Base-by-base conservation (phyloP, 2,329 filamentous ascomycete species). In the Aspergillaceae sp. region DNA sequence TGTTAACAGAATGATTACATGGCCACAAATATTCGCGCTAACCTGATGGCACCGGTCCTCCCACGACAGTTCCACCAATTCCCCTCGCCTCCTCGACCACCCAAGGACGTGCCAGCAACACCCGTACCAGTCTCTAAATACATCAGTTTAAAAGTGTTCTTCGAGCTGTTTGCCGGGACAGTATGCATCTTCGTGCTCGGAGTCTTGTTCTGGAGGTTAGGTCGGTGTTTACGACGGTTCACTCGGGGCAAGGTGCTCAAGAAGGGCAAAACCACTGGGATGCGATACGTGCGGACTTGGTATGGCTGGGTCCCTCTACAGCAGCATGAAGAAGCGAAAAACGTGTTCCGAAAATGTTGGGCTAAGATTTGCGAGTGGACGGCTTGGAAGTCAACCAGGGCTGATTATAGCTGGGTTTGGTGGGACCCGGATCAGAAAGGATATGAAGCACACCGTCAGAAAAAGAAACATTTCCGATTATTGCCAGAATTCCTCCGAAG, bases 251-350 rank as follows among this genome's bases (percentile, higher is more conserved):
- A 56, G 49, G 60, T 71, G 29, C 43, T 68, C 19, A 44, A 51
- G 40, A 52, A 49, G 44, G 63, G 63, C 27, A 68, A 64, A 48
- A 43, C 50, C 3, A 51, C 57, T 7, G 55, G 54, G 10, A 53
- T 56, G 49, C 64, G 65, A 9, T 69, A 68, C 48, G 61, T 60
- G 27, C 66, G 60, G 37, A 68, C 67, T 8, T 71, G 68, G 67
- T 68, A 70, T 47, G 68, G 67, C 32, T 71, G 68, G 68, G 56
- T 69, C 9, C 53, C 61, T 2, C 43, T 59, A 8, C 48, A 62
- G n/a, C 57, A 51, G 4, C 61, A 67, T 28, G 53, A 67, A 37
- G 48, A 52, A 5, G 59, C 59, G 29, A 66, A 63, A 45, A 29
- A 48, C 5, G 34, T 52, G 3, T 50, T 62, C 29, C 52, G 51